Percentiles rank a stretch among this genome's conserved stretches.
Conservation (phyloP, 352 stramenopile genomes). For the Phytophthora lateralis region DNA sequence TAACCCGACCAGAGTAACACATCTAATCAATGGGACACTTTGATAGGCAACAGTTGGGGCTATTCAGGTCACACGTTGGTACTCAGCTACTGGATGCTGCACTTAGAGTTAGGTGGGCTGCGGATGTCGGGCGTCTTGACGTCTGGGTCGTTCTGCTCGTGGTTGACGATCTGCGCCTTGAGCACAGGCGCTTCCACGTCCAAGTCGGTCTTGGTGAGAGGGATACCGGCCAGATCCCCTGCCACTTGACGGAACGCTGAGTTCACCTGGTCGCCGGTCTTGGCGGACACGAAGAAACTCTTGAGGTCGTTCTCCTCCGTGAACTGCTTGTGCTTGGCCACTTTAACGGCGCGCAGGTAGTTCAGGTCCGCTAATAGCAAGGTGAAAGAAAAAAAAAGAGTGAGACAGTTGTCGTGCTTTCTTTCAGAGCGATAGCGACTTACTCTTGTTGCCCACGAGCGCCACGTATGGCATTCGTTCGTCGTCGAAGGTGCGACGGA, state of each 20-base stretch:
- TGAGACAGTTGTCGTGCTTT: not conserved
- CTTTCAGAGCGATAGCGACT: not conserved
- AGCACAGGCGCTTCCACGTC: conserved; percentile 86
- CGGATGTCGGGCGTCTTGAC: conserved; percentile 84
- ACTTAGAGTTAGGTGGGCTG: conserved; percentile 46
- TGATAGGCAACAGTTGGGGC: conserved; percentile 43
- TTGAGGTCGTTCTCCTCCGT: conserved; percentile 93
- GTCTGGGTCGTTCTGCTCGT: conserved; percentile 90
- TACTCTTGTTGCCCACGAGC: conserved; percentile 93
- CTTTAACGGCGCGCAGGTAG: conserved; percentile 90
- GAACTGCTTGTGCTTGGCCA: conserved; percentile 91
- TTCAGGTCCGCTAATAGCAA: conserved; percentile 81
- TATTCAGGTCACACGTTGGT: not conserved
- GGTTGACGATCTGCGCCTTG: conserved; percentile 93
- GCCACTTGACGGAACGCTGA: conserved; percentile 86
- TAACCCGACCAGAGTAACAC: conserved; percentile 50
- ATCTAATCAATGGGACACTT: conserved; percentile 81
- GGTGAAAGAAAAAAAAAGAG: not conserved
- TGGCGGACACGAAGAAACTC: conserved; percentile 93
- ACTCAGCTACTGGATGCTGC: conserved; percentile 52
- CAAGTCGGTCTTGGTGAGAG: conserved; percentile 85
- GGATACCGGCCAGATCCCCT: conserved; percentile 82
- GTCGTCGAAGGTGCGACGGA: conserved; percentile 87
- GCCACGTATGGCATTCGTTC: conserved; percentile 89
- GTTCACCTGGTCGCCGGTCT: conserved; percentile 93